A percentile compares a stretch with the other conserved stretches of the same genome.
Conservation (phyloP, 352 stramenopile species). For the Bremia lactucae region DNA sequence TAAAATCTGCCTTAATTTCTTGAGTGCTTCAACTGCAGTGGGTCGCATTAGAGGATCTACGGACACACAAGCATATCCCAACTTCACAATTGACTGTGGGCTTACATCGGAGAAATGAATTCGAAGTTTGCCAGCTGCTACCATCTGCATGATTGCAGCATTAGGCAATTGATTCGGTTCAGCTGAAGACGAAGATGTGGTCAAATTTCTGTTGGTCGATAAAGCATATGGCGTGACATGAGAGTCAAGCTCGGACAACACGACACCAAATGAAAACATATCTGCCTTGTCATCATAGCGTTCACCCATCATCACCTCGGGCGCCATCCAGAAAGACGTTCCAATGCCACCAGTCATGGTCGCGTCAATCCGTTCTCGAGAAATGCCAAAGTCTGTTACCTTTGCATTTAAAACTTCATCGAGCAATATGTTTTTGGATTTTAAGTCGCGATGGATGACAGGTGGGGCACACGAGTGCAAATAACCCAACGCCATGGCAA, state of each 20-base stretch:
- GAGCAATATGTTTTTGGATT: slow-evolving; percentile 33
- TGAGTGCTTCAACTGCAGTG: slow-evolving; percentile 28
- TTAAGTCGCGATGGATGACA: slow-evolving; percentile 35
- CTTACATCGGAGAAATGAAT: slow-evolving; percentile 25
- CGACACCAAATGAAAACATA: slow-evolving; percentile 39
- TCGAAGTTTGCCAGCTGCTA: slow-evolving; percentile 25
- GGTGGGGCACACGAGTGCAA: slow-evolving; percentile 26
- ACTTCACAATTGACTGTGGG: slow-evolving; percentile 16
- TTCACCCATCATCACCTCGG: slow-evolving; percentile 32
- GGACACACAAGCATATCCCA: slow-evolving; percentile 22
- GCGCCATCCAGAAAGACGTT: slow-evolving; percentile 38
- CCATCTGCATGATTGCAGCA: slow-evolving; percentile 38
- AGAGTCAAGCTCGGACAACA: slow-evolving; percentile 28
- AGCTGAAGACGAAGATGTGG: slow-evolving; percentile 3
- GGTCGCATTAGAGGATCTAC: slow-evolving; percentile 26
- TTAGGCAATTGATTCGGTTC: slow-evolving; percentile 15
- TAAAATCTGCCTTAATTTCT: slow-evolving; percentile 26
- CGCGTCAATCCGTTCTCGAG: slow-evolving; percentile 21
- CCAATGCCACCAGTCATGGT: slow-evolving; percentile 31
- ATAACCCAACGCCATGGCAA: slow-evolving; percentile 27
- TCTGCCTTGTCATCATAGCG: slow-evolving; percentile 34
- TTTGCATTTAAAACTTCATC: slow-evolving; percentile 20
- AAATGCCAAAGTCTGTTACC: slow-evolving; percentile 30
- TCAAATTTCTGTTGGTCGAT: slow-evolving; percentile 10
- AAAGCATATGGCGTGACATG: slow-evolving; percentile 23